Percentiles rank a stretch among this genome's conserved stretches.
Evolutionary conservation across 768 basidiomycete species (phyloP).

Genomic region (Suillus hirtellus): DNA sequence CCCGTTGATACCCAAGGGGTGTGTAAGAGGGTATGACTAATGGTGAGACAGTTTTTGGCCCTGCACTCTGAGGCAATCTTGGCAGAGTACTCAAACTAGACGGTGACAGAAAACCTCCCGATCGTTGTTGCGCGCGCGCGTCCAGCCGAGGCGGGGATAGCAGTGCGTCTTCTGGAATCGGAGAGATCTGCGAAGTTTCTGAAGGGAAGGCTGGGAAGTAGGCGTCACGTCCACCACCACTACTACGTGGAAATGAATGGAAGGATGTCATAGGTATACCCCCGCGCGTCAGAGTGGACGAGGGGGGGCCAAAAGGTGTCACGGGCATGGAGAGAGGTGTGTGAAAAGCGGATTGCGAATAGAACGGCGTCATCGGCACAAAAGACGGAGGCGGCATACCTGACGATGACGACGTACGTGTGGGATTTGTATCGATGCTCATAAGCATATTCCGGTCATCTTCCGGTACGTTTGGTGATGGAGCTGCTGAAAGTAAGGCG

Average conservation of each 20-base stretch:
- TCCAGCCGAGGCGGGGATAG: background rate
- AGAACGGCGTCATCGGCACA: background rate
- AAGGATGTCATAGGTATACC: background rate
- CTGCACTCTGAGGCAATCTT: background rate
- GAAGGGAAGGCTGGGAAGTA: background rate
- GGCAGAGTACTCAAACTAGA: background rate
- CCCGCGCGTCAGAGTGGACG: background rate
- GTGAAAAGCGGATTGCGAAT: background rate
- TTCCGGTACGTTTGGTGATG: background rate
- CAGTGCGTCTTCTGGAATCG: background rate
- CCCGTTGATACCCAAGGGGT: background rate
- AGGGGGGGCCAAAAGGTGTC: conserved; percentile 4
- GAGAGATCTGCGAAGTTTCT: background rate
- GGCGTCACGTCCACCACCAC: background rate
- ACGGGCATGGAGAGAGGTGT: conserved; percentile 1
- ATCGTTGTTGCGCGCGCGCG: background rate
- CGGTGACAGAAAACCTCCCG: conserved; percentile 1
- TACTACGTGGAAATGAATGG: background rate
- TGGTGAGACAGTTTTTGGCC: background rate
- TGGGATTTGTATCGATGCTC: background rate
- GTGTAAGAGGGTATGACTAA: background rate
- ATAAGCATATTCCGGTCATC: background rate
- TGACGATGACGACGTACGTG: background rate
- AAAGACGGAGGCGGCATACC: background rate
- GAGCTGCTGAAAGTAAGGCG: background rate